Evolutionary conservation across 768 basidiomycete genomes (phyloP), one percentile per base, ranked within the genome.

Genomic region (Pleurotus eryngii): DNA sequence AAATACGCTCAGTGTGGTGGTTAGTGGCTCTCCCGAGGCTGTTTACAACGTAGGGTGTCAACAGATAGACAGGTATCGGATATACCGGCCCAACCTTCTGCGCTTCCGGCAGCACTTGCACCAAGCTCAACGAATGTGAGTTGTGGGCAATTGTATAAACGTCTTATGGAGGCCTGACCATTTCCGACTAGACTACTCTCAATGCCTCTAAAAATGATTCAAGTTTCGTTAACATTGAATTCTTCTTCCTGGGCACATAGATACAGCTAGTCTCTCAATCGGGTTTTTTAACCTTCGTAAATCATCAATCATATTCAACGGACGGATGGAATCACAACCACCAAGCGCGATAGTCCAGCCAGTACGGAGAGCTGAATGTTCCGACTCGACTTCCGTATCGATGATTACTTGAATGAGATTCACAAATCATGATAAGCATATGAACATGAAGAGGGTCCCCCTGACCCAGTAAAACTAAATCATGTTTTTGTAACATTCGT

Each of bases 41-140:
- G 12, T 50, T 30, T 9, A 7, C 26, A 35, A n/a, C 24, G 24
- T 35, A 12, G 1, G 37, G 18, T 48, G 17, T 12, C 8, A 15
- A 42, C 17, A 11, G 12, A 54, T 12, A 9, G n/a, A 18, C 39
- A 54, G 51, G 51, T 40, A 54, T 54, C 26, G 39, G 39, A 22
- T 54, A 54, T 39, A 54, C 35, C 26, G 51, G 51, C 51, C 39
- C 51, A 20, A 54, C 51, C 2, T 22, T 24, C 20, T 54, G 51
- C 39, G 51, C 39, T 8, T n/a, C 38, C 43, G 51, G 51, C 35
- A 40, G 38, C 22, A 54, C 51, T 26, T 54, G 51, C 51, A 54
- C 51, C 7, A 60, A 30, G 35, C 49, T 50, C 18, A 46, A 53
- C 22, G 51, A 54, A n/a, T 54, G 51, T 54, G 15, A 42, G 51